Base-by-base conservation (phyloP, 1,139 yeast genomes). In the Saccharomyces hybrid region DNA sequence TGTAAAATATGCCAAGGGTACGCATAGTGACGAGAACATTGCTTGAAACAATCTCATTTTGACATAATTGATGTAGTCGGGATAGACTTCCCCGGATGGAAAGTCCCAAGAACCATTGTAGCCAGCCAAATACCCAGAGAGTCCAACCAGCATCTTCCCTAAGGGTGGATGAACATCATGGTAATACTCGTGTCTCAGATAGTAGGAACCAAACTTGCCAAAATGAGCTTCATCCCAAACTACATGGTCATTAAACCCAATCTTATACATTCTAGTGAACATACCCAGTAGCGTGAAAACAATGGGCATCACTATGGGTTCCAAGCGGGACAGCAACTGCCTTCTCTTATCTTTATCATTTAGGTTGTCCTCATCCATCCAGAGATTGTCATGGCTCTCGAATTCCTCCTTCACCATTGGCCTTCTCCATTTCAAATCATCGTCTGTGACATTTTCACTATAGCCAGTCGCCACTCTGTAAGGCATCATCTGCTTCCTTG, bases 101-200 rank as follows among this genome's bases (percentile, higher is more conserved):
- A 95, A 95, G 68, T 85, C 95, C 85, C 95, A 95, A 2, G 95
- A 84, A 42, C 99, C 99, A 70, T 93, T 88, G 75, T 90, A 93
- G 51, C 96, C 95, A 46, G 97, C 97, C 61, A 95, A 69, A 68
- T 85, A 91, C 14, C 99, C 99, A 12, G 96, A 88, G 46, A 95
- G 77, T 1, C 97, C 99, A 60, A 91, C 91, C 60, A 95, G 79
- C 96, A 95, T 90, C 73, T 95, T 95, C 47, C 98, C 99, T 64
- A 95, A 80, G 1, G 99, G 99, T 51, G 99, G 99, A 72, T 93
- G 99, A 58, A 93, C 99, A 74, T 93, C 99, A 69, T 90, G 96
- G 71, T 91, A 91, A 71, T 90, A 91, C 66, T 91, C 96, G 69
- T 88, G 96, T 76, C 95, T 85, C 64, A 91, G 76, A 74, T 91